Conservation (phyloP, 805 yeast species). For the Candida multigemmis region DNA sequence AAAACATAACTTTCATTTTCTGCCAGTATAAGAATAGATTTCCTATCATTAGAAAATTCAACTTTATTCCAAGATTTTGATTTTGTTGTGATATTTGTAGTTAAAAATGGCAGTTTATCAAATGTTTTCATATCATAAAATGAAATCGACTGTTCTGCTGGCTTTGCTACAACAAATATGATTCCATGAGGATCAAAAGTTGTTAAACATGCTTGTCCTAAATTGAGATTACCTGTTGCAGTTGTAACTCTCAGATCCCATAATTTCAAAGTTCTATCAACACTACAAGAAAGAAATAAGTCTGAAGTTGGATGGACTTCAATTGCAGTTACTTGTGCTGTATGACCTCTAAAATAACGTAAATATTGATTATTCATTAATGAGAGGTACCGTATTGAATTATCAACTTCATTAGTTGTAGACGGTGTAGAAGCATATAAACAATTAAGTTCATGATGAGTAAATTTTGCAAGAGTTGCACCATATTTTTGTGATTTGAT, state of each 20-base stretch:
- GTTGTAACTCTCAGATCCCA: slow-evolving; percentile 79
- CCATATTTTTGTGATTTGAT: slow-evolving; percentile 87
- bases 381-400: slow-evolving; percentile 67
- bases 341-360: slow-evolving; percentile 85
- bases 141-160: not conserved
- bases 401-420: slow-evolving; percentile 38
- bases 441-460: slow-evolving; percentile 64
- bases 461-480: slow-evolving; percentile 75
- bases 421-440: slow-evolving; percentile 70
- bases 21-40: slow-evolving; percentile 48
- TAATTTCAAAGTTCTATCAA: slow-evolving; percentile 70
- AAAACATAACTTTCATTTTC: slow-evolving; percentile 47
- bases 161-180: slow-evolving; percentile 59
- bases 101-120: slow-evolving; percentile 48
- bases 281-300: slow-evolving; percentile 54
- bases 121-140: slow-evolving; percentile 55
- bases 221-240: slow-evolving; percentile 49
- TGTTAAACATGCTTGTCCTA: slow-evolving; percentile 45
- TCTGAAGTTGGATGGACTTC: slow-evolving; percentile 68
- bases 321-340: slow-evolving; percentile 60
- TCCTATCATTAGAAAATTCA: slow-evolving; percentile 77
- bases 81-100: slow-evolving; percentile 8
- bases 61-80: slow-evolving; percentile 48
- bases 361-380: slow-evolving; percentile 71
- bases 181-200: slow-evolving; percentile 82